These are phyloP conservation scores for Stephanodiscus triporus DNA, from an alignment of 108 stramenopile genomes.

Conservation along the genomic window DNA sequence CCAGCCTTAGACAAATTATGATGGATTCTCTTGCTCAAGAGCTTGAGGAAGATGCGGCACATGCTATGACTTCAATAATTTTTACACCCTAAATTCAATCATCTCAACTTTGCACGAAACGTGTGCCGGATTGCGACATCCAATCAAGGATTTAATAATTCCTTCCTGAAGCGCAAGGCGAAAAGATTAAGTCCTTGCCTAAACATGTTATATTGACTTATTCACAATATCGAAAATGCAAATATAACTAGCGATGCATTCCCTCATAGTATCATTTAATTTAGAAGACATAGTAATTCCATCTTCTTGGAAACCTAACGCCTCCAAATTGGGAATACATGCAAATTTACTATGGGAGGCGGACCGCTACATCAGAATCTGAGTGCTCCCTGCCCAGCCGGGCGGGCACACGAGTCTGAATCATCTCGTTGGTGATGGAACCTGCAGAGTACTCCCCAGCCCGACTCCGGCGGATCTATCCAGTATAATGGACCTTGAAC, in stretches of 20 bases:
- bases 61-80: too few relatives aligned
- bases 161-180: neutral
- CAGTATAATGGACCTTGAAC: constrained; percentile 93
- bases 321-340: constrained; percentile 88
- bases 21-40: too few relatives aligned
- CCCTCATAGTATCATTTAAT: neutral
- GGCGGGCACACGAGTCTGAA: constrained; percentile 66
- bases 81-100: too few relatives aligned
- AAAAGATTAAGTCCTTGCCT: too few relatives aligned
- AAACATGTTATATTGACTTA: too few relatives aligned
- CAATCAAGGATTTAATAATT: neutral
- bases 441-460: constrained; percentile 87
- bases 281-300: constrained; percentile 90
- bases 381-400: constrained; percentile 55
- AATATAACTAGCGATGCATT: too few relatives aligned
- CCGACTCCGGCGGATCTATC: constrained; percentile 70
- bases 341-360: constrained; percentile 99
- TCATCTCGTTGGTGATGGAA: constrained; percentile 95
- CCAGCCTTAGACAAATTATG: too few relatives aligned
- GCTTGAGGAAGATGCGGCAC: too few relatives aligned
- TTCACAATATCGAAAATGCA: too few relatives aligned
- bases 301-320: constrained; percentile 88
- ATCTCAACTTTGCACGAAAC: too few relatives aligned
- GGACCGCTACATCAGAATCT: constrained; percentile 99
- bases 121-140: neutral